Base-by-base conservation (phyloP, 768 basidiomycete genomes). In the Cubamyces lactineus region DNA sequence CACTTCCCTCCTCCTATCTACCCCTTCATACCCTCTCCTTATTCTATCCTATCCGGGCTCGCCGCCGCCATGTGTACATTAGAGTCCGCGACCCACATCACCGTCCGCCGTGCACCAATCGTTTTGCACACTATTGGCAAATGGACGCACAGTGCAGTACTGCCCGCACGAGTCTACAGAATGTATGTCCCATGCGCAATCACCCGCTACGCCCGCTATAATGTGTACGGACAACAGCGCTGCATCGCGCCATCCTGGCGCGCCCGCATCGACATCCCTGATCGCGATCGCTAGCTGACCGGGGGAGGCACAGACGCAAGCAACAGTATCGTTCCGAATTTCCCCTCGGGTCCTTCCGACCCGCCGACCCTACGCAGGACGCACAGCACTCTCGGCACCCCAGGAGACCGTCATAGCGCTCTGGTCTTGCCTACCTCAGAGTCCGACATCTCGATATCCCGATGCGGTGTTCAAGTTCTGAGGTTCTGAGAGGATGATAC, bases 31-130 rank as follows among this genome's bases (percentile, higher is more conserved):
- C 57, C 51, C 30, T 34, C 13, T 42, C 34, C 50, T 50, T 63
- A 54, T 50, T 45, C 19, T 34, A 34, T 34, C 34, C 34, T 34
- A 30, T 9, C 17, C 53, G 57, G 52, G 53, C 62, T 59, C 53
- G 47, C 47, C 50, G 26, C 49, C 57, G 56, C 57, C 62, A 58
- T 58, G 60, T 57, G 62, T 59, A 63, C 53, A 54, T 16, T 49
- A 63, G 45, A 48, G 56, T 52, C 39, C 49, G 24, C 34, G 15
- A 11, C 46, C 17, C 30, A 43, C 19, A 34, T 9, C 34, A 5
- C 34, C 34, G 4, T 3, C 34, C 34, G 34, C 7, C 26, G 21
- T 17, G 24, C 43, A 43, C 15, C 30, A 43, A 46, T 46, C 45
- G 21, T 24, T 24, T 26, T 49, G 48, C 48, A 49, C 34, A 34